Evolutionary conservation across 495 filamentous ascomycete genomes (phyloP).

Genomic region (Hyphodiscus hymeniophilus): DNA sequence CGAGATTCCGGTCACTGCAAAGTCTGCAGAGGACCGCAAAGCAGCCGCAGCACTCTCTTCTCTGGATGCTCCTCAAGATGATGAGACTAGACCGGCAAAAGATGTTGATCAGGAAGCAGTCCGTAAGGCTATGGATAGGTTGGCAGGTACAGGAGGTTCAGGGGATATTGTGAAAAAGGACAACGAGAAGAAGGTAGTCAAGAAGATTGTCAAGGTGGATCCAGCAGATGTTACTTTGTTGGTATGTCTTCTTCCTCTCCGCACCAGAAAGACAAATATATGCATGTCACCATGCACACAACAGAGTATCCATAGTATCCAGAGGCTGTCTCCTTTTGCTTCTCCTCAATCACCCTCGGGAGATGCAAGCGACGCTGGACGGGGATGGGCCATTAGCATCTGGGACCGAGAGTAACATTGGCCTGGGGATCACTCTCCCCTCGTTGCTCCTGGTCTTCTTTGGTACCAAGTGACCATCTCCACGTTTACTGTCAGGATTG

Average conservation of each 20-base stretch:
- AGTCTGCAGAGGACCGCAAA: slow-evolving; percentile 79
- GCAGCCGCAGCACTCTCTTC: slow-evolving; percentile 77
- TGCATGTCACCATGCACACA: too few relatives aligned
- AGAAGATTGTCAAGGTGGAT: slow-evolving; percentile 56
- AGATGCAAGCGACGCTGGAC: not conserved
- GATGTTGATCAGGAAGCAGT: slow-evolving; percentile 77
- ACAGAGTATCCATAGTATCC: too few relatives aligned
- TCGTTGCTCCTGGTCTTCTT: not conserved
- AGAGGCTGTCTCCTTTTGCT: too few relatives aligned
- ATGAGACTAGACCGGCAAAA: slow-evolving; percentile 36
- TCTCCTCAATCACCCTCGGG: too few relatives aligned
- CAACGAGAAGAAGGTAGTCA: slow-evolving; percentile 37
- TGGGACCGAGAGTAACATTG: not conserved
- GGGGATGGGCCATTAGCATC: not conserved
- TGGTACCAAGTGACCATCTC: not conserved
- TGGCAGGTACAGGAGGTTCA: slow-evolving; percentile 36
- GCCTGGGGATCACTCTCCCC: not conserved
- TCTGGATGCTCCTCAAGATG: slow-evolving; percentile 56
- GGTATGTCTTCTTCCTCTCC: slow-evolving; percentile 49
- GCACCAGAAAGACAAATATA: too few relatives aligned
- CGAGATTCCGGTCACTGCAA: slow-evolving; percentile 52
- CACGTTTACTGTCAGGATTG: not conserved
- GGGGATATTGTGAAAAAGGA: slow-evolving; percentile 25
- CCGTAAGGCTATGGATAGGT: slow-evolving; percentile 69
- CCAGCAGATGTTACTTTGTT: slow-evolving; percentile 56